phyloP scores from a whole-genome alignment of 768 basidiomycete species.

The Tephrocybe sp. region DNA sequence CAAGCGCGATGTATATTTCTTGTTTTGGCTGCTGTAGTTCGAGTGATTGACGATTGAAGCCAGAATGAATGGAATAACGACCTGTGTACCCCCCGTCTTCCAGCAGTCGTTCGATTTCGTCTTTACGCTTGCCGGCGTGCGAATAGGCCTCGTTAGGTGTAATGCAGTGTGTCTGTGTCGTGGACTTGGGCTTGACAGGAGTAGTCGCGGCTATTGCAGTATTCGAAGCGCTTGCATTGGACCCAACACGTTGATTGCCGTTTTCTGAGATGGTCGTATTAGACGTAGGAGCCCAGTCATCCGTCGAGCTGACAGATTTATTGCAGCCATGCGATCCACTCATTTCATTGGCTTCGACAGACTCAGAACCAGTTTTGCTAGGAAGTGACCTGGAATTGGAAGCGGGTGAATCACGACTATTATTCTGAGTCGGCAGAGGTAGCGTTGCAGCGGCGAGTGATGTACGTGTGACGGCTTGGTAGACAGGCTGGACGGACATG shows the following conservation, averaged over 20 bases:
- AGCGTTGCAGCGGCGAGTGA: conserved; percentile 11
- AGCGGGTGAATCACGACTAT: not conserved
- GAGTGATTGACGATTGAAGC: too few species aligned
- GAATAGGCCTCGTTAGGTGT: too few species aligned
- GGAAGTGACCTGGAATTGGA: not conserved
- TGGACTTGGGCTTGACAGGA: too few species aligned
- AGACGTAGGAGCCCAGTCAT: conserved; percentile 8
- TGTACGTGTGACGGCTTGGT: conserved; percentile 7
- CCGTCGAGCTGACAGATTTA: conserved; percentile 19
- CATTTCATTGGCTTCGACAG: conserved; percentile 19
- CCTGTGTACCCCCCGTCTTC: too few species aligned
- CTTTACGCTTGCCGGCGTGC: too few species aligned
- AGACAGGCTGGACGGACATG: conserved; percentile 20
- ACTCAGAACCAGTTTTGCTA: not conserved
- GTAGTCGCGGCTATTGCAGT: not conserved
- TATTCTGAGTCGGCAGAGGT: conserved; percentile 11
- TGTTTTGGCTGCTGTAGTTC: too few species aligned
- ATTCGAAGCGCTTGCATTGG: not conserved
- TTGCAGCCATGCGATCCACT: conserved; percentile 19
- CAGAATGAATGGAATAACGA: too few species aligned
- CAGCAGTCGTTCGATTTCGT: too few species aligned
- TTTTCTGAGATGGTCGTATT: conserved; percentile 5
- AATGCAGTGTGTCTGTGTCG: too few species aligned
- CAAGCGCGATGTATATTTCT: too few species aligned
- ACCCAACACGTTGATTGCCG: conserved; percentile 5